phyloP scores from a whole-genome alignment of 164 flowering plant species.

The Umbellularia californica region DNA sequence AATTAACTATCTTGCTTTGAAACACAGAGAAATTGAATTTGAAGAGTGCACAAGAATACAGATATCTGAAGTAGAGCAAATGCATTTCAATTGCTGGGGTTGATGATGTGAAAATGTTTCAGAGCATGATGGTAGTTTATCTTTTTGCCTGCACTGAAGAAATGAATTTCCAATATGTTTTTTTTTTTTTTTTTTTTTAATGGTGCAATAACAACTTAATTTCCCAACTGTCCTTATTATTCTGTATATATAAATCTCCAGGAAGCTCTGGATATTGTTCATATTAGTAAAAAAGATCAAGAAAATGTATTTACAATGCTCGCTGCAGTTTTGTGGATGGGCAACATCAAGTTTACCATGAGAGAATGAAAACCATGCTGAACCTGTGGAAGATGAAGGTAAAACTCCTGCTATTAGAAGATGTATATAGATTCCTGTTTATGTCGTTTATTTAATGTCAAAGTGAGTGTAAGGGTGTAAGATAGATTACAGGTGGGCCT shows the following conservation, averaged over 20 bases:
- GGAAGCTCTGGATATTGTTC: constrained; percentile 96
- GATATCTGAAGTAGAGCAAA: constrained; percentile 80
- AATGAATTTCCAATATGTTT: neutral
- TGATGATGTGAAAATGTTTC: constrained; percentile 86
- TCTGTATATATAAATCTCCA: constrained; percentile 19
- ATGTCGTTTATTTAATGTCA: neutral
- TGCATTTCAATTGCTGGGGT: constrained; percentile 73
- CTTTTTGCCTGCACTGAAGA: neutral
- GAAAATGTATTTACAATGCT: constrained; percentile 94
- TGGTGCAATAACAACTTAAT: neutral
- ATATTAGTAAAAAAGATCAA: constrained; percentile 85
- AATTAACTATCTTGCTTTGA: constrained; percentile 2
- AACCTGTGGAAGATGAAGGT: constrained; percentile 89
- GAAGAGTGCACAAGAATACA: constrained; percentile 64
- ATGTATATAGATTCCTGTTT: neutral
- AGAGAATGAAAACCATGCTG: constrained; percentile 95
- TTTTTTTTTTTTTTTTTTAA: neutral
- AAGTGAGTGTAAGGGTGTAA: too few relatives aligned
- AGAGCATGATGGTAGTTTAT: constrained; percentile 51
- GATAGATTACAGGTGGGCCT: too few relatives aligned
- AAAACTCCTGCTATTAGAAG: constrained; percentile 8
- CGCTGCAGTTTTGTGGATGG: constrained; percentile 94
- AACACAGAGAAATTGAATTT: constrained; percentile 70
- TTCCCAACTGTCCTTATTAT: neutral
- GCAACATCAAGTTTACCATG: constrained; percentile 75